Conservation (phyloP, 2,329 filamentous ascomycete genomes). For the Periconia digitata region DNA sequence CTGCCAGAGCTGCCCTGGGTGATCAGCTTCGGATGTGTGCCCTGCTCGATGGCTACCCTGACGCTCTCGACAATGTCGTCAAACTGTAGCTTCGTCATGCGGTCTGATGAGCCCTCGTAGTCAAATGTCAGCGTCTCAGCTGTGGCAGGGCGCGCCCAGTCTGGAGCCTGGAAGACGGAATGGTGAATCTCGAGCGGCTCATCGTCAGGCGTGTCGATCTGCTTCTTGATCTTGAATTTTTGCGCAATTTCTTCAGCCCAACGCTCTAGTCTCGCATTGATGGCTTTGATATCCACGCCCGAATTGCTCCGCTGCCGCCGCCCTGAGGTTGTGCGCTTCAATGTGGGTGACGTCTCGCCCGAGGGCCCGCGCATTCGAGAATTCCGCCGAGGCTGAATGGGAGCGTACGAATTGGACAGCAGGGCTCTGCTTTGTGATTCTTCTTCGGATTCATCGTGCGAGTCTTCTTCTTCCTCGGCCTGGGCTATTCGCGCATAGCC, state of each 20-base stretch:
- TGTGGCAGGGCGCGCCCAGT: slow-evolving; percentile 79
- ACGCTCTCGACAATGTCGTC: slow-evolving; percentile 89
- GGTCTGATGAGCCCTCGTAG: slow-evolving; percentile 58
- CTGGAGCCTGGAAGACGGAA: slow-evolving; percentile 92
- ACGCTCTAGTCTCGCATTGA: slow-evolving; percentile 90
- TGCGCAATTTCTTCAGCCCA: slow-evolving; percentile 98
- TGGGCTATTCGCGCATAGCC: slow-evolving; percentile 57
- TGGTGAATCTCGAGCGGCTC: slow-evolving; percentile 94
- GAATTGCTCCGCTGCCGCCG: slow-evolving; percentile 71
- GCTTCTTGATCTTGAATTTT: slow-evolving; percentile 86
- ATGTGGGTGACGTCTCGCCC: slow-evolving; percentile 34
- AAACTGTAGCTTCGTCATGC: slow-evolving; percentile 79
- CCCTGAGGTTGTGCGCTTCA: slow-evolving; percentile 23
- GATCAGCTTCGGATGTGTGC: slow-evolving; percentile 92
- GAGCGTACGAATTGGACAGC: slow-evolving; percentile 46
- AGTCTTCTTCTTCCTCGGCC: slow-evolving; percentile 52
- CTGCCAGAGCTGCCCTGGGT: slow-evolving; percentile 96
- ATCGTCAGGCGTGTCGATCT: slow-evolving; percentile 72
- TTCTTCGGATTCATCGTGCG: slow-evolving; percentile 44
- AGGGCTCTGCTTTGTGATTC: slow-evolving; percentile 41
- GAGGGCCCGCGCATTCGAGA: slow-evolving; percentile 47
- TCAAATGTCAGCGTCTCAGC: slow-evolving; percentile 69
- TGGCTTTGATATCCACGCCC: slow-evolving; percentile 95
- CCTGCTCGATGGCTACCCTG: slow-evolving; percentile 83
- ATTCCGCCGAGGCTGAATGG: slow-evolving; percentile 49